Evolutionary conservation across 192 early-diverging fungal genomes (phyloP).

Genomic region (Coemansia sp.): DNA sequence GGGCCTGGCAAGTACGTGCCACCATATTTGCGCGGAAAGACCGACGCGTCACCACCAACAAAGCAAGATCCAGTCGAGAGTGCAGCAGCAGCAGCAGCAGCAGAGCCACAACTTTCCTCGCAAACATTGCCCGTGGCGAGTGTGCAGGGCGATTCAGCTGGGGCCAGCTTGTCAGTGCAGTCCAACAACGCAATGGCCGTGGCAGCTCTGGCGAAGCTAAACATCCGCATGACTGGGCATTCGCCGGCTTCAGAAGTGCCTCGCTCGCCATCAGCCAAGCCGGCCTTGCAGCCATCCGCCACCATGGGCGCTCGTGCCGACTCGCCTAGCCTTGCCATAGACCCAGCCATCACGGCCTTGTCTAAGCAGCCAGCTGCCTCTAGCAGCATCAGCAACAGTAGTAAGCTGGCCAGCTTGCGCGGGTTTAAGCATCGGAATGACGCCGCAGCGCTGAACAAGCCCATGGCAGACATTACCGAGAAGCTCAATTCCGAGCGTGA

Average conservation of each 20-base stretch:
- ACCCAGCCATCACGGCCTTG: constrained; percentile 39
- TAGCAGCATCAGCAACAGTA: constrained; percentile 13
- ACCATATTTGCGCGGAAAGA: constrained; percentile 69
- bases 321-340: constrained; percentile 21
- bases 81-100: too few relatives aligned
- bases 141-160: background rate
- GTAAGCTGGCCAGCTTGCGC: constrained; percentile 53
- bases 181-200: constrained; percentile 38
- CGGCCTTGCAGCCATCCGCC: background rate
- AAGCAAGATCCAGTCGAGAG: background rate
- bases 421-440: constrained; percentile 57
- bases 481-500: constrained; percentile 75
- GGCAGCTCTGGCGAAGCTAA: constrained; percentile 52
- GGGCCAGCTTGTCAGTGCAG: background rate
- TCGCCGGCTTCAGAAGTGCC: constrained; percentile 14
- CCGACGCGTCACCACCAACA: constrained; percentile 13
- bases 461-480: constrained; percentile 59
- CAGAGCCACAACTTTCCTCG: background rate
- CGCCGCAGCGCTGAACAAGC: constrained; percentile 57
- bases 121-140: constrained; percentile 1
- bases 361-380: constrained; percentile 25
- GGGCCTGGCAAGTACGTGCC: constrained; percentile 86
- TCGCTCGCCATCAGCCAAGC: constrained; percentile 2
- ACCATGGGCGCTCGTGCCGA: constrained; percentile 1
- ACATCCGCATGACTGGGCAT: constrained; percentile 49